These are phyloP conservation scores for Parastagonospora nodorum DNA, from an alignment of 2,329 filamentous ascomycete species.

Conservation along the genomic window DNA sequence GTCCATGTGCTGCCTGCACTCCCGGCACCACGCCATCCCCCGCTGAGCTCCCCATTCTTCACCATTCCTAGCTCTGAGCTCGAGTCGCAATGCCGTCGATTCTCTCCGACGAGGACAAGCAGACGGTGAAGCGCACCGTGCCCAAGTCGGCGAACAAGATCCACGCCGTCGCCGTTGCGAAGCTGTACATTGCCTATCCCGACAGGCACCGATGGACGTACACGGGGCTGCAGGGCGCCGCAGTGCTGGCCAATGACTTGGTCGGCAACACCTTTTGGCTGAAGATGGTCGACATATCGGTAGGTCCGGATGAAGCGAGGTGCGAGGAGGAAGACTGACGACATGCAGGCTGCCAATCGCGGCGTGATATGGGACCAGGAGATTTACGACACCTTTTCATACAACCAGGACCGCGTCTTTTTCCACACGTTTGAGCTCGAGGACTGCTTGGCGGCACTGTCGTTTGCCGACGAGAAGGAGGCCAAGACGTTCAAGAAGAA, in stretches of 20 bases:
- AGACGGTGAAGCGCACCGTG: slow-evolving; percentile 91
- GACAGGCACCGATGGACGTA: slow-evolving; percentile 87
- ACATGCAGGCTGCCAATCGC: slow-evolving; percentile 55
- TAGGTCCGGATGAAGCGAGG: slow-evolving; percentile 53
- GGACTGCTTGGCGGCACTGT: slow-evolving; percentile 85
- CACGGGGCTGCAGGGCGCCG: slow-evolving; percentile 89
- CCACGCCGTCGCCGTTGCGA: slow-evolving; percentile 89
- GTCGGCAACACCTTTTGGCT: slow-evolving; percentile 97
- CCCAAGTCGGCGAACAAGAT: slow-evolving; percentile 98
- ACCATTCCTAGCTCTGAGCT: slow-evolving; percentile 16
- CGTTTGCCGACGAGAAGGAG: slow-evolving; percentile 96
- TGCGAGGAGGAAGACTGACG: slow-evolving; percentile 42
- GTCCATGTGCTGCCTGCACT: slow-evolving; percentile 36
- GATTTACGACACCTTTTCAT: slow-evolving; percentile 91
- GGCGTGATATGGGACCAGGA: slow-evolving; percentile 66
- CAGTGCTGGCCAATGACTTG: slow-evolving; percentile 88
- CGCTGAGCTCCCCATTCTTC: slow-evolving; percentile 28
- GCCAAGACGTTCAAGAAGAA: slow-evolving; percentile 97
- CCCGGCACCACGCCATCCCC: slow-evolving; percentile 27
- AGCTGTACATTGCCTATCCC: slow-evolving; percentile 91
- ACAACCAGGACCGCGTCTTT: slow-evolving; percentile 96
- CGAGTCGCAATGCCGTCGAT: slow-evolving; percentile 61
- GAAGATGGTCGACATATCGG: slow-evolving; percentile 95
- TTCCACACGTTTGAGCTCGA: slow-evolving; percentile 98
- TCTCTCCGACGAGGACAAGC: slow-evolving; percentile 91